Evolutionary conservation across 73 alveolate genomes (phyloP).

Genomic region (Paramecium tetraurelia): DNA sequence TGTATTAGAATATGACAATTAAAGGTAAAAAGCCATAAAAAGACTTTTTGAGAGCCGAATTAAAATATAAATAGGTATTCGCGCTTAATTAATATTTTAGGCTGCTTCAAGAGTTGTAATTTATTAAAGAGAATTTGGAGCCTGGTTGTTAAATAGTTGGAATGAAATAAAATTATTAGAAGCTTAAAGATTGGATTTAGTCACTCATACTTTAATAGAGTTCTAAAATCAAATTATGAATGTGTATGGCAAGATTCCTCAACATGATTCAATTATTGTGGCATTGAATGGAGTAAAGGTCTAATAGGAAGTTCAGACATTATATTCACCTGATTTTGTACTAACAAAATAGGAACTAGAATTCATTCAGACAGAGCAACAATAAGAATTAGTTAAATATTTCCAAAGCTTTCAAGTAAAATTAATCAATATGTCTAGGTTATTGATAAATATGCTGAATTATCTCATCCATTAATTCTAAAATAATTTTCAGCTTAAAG

Average conservation of each 20-base stretch:
- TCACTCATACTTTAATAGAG: slow-evolving; percentile 1
- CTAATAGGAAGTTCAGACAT: not conserved
- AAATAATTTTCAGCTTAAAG: not conserved
- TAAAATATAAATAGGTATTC: not conserved
- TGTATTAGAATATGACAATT: slow-evolving; percentile 8
- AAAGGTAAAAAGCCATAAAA: not conserved
- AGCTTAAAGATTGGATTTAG: slow-evolving; percentile 12
- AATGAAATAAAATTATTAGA: not conserved
- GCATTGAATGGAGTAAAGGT: not conserved
- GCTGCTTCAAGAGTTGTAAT: not conserved
- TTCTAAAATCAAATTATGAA: not conserved
- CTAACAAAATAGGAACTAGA: slow-evolving; percentile 16
- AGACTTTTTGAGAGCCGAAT: slow-evolving; percentile 33
- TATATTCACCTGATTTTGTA: slow-evolving; percentile 2
- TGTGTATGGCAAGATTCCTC: not conserved
- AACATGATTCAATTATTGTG: not conserved
- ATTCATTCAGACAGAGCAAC: not conserved
- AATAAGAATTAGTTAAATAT: not conserved
- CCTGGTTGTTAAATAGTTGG: slow-evolving; percentile 30
- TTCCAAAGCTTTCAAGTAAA: not conserved
- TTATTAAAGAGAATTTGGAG: slow-evolving; percentile 31
- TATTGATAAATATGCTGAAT: slow-evolving; percentile 25
- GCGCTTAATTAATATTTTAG: not conserved
- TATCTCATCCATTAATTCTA: slow-evolving; percentile 34
- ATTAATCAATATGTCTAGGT: not conserved